Conservation (phyloP, 2,329 filamentous ascomycete genomes). For the Colletotrichum aenigma region DNA sequence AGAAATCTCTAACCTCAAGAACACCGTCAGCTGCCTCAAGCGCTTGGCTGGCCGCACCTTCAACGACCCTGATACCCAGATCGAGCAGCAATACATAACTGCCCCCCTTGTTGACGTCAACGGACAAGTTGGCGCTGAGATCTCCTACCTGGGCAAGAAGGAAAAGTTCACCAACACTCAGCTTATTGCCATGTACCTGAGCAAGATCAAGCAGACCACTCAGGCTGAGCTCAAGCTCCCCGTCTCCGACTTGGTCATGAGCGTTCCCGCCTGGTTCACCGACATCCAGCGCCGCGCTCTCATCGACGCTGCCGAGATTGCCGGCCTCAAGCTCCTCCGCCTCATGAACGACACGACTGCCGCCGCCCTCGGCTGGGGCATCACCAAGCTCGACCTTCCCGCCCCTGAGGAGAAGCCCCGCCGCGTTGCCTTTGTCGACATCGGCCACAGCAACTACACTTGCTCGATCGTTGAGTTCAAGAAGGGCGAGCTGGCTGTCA, state of each 20-base stretch:
- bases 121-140: slow-evolving; percentile 94
- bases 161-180: slow-evolving; percentile 94
- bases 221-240: slow-evolving; percentile 87
- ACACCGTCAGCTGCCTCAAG: slow-evolving; percentile 93
- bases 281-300: slow-evolving; percentile 89
- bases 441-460: slow-evolving; percentile 96
- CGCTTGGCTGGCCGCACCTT: slow-evolving; percentile 87
- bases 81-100: slow-evolving; percentile 91
- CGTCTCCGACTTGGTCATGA: slow-evolving; percentile 92
- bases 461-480: slow-evolving; percentile 93
- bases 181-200: slow-evolving; percentile 92
- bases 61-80: slow-evolving; percentile 88
- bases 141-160: slow-evolving; percentile 92
- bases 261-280: slow-evolving; percentile 96
- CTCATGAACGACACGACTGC: slow-evolving; percentile 99
- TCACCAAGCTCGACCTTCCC: slow-evolving; percentile 95
- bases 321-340: slow-evolving; percentile 88
- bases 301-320: slow-evolving; percentile 91
- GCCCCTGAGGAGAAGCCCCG: slow-evolving; percentile 87
- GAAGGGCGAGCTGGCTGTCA: slow-evolving; percentile 95
- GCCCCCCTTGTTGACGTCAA: slow-evolving; percentile 86
- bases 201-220: slow-evolving; percentile 90
- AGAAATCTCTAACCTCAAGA: slow-evolving; percentile 99
- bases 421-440: slow-evolving; percentile 89
- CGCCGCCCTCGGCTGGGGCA: slow-evolving; percentile 93